A percentile compares a stretch with the other conserved stretches of the same genome.
Evolutionary conservation across 1,139 yeast genomes (phyloP).

Genomic region (Candida sp.): DNA sequence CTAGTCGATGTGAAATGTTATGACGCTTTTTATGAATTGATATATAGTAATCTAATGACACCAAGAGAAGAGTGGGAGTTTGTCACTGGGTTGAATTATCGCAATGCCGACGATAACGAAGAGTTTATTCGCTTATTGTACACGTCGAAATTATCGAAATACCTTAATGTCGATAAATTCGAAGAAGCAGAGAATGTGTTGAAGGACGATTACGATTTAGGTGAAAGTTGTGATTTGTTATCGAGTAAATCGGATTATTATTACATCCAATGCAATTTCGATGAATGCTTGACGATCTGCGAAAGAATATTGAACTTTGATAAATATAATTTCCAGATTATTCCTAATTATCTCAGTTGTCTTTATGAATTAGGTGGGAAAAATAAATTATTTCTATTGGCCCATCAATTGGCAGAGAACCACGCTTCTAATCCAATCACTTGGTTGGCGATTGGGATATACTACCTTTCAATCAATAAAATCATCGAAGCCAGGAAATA

Average conservation of each 20-base stretch:
- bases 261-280: conserved; percentile 77
- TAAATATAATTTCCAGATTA: conserved; percentile 64
- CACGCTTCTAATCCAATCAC: conserved; percentile 83
- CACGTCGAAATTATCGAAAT: conserved; percentile 72
- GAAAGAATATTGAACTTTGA: conserved; percentile 62
- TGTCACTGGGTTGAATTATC: conserved; percentile 62
- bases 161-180: conserved; percentile 56
- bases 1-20: conserved; percentile 86
- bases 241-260: conserved; percentile 68
- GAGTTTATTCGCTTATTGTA: conserved; percentile 77
- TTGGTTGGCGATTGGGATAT: conserved; percentile 92
- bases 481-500: conserved; percentile 81
- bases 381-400: conserved; percentile 73
- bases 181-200: conserved; percentile 67
- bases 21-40: conserved; percentile 86
- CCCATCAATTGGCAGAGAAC: conserved; percentile 84
- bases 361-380: conserved; percentile 82
- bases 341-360: conserved; percentile 83
- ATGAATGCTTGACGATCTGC: conserved; percentile 72
- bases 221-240: conserved; percentile 66
- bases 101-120: conserved; percentile 74
- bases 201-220: conserved; percentile 68
- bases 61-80: conserved; percentile 91
- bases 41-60: conserved; percentile 70
- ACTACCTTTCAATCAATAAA: conserved; percentile 74